Evolutionary conservation across 2,329 filamentous ascomycete species (phyloP), one percentile per base, ranked within the genome.

Genomic region (Ophiostoma sp.): DNA sequence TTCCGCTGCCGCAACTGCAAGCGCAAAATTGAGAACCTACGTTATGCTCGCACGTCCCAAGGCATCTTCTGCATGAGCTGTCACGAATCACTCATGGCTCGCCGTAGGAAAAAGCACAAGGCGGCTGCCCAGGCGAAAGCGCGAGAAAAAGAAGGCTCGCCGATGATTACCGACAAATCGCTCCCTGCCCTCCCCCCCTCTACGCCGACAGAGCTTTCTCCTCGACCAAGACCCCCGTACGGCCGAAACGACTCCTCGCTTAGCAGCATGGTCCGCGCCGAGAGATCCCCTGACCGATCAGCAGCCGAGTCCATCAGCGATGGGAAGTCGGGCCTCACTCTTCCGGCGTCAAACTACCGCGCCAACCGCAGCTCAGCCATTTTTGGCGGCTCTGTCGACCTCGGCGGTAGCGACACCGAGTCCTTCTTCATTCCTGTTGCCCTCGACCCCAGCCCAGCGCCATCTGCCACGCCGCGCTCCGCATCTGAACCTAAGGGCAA

Each of bases 31-130:
- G 95, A 99, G 79, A 99, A 99, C 77, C 83, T 99, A 72, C 89
- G 94, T 77, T 99, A 98, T 86, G 95, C 95, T 67, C 88, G 95
- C 76, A 99, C 95, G 1, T 97, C 94, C 7, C 95, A 98, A 79
- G 95, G 95, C 70, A 99, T 99, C 74, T 98, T 99, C 77, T 99
- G 95, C 81, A 99, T 99, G 95, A 93, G 89, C 75, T 99, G 95
- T 77, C 95, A 99, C 76, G 95, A 99, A 79, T 95, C 92, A 41
- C 81, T 99, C 67, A 98, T 98, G 93, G 92, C 94, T 65, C 85
- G 94, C 72, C 86, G 94, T 72, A 86, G 92, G 75, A 97, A 98
- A 80, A 93, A 92, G 78, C 89, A 89, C 52, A 93, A 92, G 78
- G 85, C 88, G 66, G 83, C 85, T 58, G 83, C 84, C 0, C 82